Base-by-base conservation (phyloP, 164 flowering plant species). In the Stephania yunnanensis region DNA sequence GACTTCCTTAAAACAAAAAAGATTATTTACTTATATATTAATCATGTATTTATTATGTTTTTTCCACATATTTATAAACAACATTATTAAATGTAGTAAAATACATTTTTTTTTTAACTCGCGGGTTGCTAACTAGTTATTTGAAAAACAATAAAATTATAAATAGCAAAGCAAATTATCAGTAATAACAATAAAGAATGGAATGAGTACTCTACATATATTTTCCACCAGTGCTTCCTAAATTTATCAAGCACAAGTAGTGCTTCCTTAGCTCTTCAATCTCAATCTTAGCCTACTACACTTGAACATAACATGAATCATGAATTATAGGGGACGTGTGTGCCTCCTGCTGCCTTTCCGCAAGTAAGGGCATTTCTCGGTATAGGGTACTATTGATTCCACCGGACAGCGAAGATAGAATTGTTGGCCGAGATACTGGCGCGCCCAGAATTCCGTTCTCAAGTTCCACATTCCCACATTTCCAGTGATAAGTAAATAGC, bases 401-500 rank as follows among this genome's bases (percentile, higher is more conserved):
- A 86, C 84, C 0, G 83, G 69, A 1, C 96, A 86, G 64, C 94
- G 89, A 61, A 93, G 76, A 73, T 93, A 93, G n/a, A 90, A 78
- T 70, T 93, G 98, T 71, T 93, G 98, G 48, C 98, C 98, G 0
- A 93, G 86, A 80, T 93, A 93, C 46, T 90, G 96, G 29, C 96
- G 81, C 36, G 90, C 98, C 98, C 98, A 93, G 55, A 85, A 88
- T 81, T 93, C 94, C 0, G 94, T 71, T 74, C 98, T 86, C 80
- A 93, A 55, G 83, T 93, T 90, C 98, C 98, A 93, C 96, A 91
- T 91, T 15, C 98, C 98, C 45, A 90, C 98, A 25, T 91, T 93
- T 93, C 98, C 0, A 91, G 85, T 17, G 94, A 82, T 3, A 93
- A 70, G 19, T 88, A 89, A 11, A 93, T 85, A 0, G 98, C 96